These are phyloP conservation scores for Annulohypoxylon bovei DNA, from an alignment of 495 filamentous ascomycete species.

Conservation along the genomic window DNA sequence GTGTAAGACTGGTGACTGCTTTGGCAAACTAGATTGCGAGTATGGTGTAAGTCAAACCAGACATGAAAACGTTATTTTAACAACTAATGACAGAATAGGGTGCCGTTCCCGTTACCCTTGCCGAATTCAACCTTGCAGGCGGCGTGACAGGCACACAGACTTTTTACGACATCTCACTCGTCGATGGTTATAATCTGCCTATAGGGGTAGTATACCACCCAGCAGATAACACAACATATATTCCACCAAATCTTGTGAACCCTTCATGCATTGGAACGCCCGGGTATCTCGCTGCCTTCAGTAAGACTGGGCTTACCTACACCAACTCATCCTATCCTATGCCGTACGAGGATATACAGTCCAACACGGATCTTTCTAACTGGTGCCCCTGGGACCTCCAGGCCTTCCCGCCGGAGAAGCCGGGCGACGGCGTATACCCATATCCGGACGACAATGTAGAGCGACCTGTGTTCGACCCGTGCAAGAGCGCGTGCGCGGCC, in stretches of 20 bases:
- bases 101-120: constrained; percentile 72
- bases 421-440: constrained; percentile 74
- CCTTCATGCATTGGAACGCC: constrained; percentile 74
- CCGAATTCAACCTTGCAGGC: constrained; percentile 76
- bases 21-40: constrained; percentile 70
- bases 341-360: constrained; percentile 66
- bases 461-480: constrained; percentile 76
- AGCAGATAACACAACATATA: constrained; percentile 62
- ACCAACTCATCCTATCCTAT: constrained; percentile 70
- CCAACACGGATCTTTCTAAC: constrained; percentile 57
- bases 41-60: constrained; percentile 62
- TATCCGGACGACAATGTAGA: constrained; percentile 76
- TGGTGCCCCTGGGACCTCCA: constrained; percentile 87
- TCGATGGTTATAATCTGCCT: constrained; percentile 86
- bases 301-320: constrained; percentile 49
- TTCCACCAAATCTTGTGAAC: constrained; percentile 79
- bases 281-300: constrained; percentile 60
- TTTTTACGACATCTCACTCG: constrained; percentile 85
- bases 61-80: neutral
- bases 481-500: constrained; percentile 73
- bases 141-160: constrained; percentile 67
- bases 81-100: constrained; percentile 55
- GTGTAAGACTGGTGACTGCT: constrained; percentile 81
- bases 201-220: constrained; percentile 71
- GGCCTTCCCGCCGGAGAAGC: constrained; percentile 67